phyloP scores from a whole-genome alignment of 257 asterid species.

The Scutellaria galericulata region DNA sequence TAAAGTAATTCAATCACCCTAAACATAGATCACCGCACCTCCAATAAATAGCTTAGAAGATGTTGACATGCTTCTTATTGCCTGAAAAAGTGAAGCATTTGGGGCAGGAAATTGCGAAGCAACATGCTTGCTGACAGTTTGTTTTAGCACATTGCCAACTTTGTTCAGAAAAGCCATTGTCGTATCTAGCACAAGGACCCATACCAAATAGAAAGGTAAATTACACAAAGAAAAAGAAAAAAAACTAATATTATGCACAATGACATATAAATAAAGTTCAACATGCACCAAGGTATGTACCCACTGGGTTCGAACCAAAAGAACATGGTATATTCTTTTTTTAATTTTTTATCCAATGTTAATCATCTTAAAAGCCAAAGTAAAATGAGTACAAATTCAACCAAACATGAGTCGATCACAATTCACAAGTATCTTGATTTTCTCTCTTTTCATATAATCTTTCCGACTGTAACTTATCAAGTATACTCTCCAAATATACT shows the following conservation, averaged over 20 bases:
- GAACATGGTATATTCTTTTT: too few species aligned
- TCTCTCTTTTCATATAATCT: background rate
- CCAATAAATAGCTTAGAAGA: constrained; percentile 88
- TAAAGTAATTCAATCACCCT: background rate
- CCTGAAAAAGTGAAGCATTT: constrained; percentile 62
- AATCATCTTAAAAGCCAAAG: background rate
- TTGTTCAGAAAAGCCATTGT: constrained; percentile 80
- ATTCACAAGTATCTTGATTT: background rate
- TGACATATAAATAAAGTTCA: background rate
- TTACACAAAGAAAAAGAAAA: constrained; percentile 1
- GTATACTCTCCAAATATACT: background rate
- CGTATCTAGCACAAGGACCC: constrained; percentile 38
- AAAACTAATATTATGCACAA: constrained; percentile 1
- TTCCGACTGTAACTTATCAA: background rate
- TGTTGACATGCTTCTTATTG: constrained; percentile 72
- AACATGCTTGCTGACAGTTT: constrained; percentile 50
- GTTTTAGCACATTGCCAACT: constrained; percentile 64
- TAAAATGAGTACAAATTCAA: background rate
- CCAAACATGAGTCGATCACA: background rate
- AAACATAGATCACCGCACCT: constrained; percentile 46
- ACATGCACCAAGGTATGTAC: background rate
- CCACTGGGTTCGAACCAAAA: background rate
- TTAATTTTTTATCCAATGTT: background rate
- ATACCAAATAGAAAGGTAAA: background rate
- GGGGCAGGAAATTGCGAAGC: constrained; percentile 51